Evolutionary conservation across 2,329 filamentous ascomycete species (phyloP).

Genomic region (Pseudogymnoascus sp.): DNA sequence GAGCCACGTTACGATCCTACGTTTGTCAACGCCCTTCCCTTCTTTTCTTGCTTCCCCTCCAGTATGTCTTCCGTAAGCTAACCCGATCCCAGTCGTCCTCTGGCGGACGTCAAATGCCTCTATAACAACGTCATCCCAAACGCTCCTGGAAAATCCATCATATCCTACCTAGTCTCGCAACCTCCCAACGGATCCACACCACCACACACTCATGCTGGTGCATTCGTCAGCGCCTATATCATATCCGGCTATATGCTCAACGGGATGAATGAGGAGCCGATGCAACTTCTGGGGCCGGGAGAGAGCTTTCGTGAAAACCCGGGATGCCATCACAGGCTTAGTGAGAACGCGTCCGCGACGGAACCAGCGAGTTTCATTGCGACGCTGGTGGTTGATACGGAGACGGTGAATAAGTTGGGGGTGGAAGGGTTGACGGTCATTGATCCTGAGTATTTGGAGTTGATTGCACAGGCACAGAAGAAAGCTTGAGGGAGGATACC

Average conservation of each 20-base stretch:
- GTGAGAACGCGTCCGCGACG: conserved; percentile 35
- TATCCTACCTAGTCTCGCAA: conserved; percentile 32
- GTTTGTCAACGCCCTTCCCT: neutral
- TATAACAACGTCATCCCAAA: conserved; percentile 31
- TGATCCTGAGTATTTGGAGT: conserved; percentile 28
- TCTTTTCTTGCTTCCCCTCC: neutral
- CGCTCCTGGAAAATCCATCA: conserved; percentile 32
- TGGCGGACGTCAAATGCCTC: conserved; percentile 8
- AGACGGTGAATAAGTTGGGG: conserved; percentile 28
- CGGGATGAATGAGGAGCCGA: conserved; percentile 38
- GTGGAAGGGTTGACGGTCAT: conserved; percentile 26
- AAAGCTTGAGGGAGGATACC: neutral
- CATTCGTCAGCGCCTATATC: conserved; percentile 33
- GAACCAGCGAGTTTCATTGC: conserved; percentile 32
- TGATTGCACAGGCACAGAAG: conserved; percentile 19
- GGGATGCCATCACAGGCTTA: conserved; percentile 40
- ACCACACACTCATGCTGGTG: conserved; percentile 38
- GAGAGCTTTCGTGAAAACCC: conserved; percentile 38
- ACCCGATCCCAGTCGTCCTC: conserved; percentile 11
- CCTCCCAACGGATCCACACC: conserved; percentile 34
- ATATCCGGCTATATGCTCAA: conserved; percentile 34
- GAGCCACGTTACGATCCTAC: neutral
- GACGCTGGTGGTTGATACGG: conserved; percentile 35
- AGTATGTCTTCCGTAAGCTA: neutral
- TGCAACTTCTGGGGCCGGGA: conserved; percentile 27